Conservation (phyloP, 495 filamentous ascomycete genomes). For the Monascus purpureus region DNA sequence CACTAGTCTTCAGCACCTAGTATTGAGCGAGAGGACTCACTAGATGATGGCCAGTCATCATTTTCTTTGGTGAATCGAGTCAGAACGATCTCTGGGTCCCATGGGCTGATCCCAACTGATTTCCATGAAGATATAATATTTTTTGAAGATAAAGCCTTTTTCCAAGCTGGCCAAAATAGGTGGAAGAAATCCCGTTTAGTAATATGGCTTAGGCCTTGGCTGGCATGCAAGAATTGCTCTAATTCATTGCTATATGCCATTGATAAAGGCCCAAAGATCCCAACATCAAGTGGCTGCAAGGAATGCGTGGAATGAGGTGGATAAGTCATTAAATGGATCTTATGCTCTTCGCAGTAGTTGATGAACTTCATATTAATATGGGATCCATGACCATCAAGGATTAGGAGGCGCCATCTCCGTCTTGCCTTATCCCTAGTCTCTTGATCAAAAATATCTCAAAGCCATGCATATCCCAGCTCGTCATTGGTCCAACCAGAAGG, state of each 20-base stretch:
- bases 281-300: no score
- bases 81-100: no score
- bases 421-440: not conserved
- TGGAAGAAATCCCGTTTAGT: no score
- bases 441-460: not conserved
- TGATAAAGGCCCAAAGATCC: not conserved
- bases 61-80: no score
- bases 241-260: not conserved
- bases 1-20: not conserved
- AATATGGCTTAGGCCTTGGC: not conserved
- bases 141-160: not conserved
- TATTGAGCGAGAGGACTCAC: not conserved
- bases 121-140: not conserved
- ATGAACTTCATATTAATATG: not conserved
- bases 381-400: not conserved
- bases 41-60: no score
- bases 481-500: conserved; percentile 1
- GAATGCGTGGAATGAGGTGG: not conserved
- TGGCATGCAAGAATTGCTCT: not conserved
- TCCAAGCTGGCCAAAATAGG: not conserved
- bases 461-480: not conserved
- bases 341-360: not conserved
- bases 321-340: not conserved
- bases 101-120: no score
- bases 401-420: not conserved